Conservation (phyloP, 2,329 filamentous ascomycete species). For the Phialophora verrucosa region DNA sequence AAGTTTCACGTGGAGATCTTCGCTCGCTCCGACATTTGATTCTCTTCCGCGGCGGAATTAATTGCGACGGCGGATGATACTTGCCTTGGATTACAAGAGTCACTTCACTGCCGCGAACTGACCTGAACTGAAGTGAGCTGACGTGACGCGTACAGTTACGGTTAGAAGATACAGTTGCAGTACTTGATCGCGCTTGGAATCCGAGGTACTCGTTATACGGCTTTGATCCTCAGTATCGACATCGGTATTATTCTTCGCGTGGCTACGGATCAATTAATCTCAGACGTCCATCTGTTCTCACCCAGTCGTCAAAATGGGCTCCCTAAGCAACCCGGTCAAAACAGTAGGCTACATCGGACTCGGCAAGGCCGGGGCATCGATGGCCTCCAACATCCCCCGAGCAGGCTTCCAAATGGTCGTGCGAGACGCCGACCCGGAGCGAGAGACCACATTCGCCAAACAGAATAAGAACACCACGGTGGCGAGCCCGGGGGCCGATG, state of each 20-base stretch:
- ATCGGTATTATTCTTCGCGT: neutral
- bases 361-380: constrained; percentile 45
- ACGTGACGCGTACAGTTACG: too few species aligned
- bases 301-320: constrained; percentile 7
- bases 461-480: constrained; percentile 70
- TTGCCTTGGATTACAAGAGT: too few species aligned
- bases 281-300: too few species aligned
- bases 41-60: neutral
- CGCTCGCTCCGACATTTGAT: neutral
- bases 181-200: neutral
- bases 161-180: too few species aligned
- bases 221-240: too few species aligned
- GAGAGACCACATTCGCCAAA: constrained; percentile 75
- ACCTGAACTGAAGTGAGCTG: too few species aligned
- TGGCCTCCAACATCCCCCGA: constrained; percentile 45
- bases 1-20: neutral
- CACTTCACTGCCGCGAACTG: too few species aligned
- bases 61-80: neutral
- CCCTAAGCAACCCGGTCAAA: constrained; percentile 24
- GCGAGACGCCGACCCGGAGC: constrained; percentile 54
- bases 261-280: too few species aligned
- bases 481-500: constrained; percentile 37
- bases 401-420: constrained; percentile 44
- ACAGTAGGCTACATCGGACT: constrained; percentile 46
- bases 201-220: too few species aligned